Percentiles rank a stretch among this genome's conserved stretches.
Evolutionary conservation across 2,329 filamentous ascomycete genomes (phyloP).

Genomic region (Stagonosporopsis cucurbitacearum): DNA sequence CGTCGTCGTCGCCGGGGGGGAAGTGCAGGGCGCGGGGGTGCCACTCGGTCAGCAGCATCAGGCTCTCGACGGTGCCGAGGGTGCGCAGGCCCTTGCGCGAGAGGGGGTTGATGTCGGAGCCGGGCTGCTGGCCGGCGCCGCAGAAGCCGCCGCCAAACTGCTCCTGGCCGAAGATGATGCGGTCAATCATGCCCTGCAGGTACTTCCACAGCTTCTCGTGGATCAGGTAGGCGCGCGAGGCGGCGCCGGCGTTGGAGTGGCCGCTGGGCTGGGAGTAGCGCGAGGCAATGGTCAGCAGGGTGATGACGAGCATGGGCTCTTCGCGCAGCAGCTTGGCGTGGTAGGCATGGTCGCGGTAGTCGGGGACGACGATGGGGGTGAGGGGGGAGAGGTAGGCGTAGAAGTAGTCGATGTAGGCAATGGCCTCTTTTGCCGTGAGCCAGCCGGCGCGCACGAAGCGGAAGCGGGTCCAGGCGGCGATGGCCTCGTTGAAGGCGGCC

Average conservation of each 20-base stretch:
- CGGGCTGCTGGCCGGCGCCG: constrained; percentile 71
- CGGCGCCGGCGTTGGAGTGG: constrained; percentile 67
- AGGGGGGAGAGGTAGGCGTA: constrained; percentile 90
- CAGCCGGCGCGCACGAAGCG: constrained; percentile 95
- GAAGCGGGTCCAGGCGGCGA: constrained; percentile 89
- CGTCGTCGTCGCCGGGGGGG: constrained; percentile 73
- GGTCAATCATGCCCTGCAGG: constrained; percentile 91
- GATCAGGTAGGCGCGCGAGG: constrained; percentile 86
- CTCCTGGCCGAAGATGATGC: constrained; percentile 94
- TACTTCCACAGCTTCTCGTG: constrained; percentile 97
- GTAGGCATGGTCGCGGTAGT: constrained; percentile 81
- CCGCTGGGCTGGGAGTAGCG: constrained; percentile 82
- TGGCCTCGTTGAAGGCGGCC: constrained; percentile 63
- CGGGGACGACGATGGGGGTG: constrained; percentile 91
- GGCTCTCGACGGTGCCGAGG: constrained; percentile 89
- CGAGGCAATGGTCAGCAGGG: constrained; percentile 88
- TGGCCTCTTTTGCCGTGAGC: constrained; percentile 93
- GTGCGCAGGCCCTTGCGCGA: constrained; percentile 76
- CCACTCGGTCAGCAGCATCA: constrained; percentile 96
- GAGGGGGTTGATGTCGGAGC: constrained; percentile 68
- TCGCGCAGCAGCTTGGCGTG: constrained; percentile 83
- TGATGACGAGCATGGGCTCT: constrained; percentile 91
- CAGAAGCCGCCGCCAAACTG: constrained; percentile 90
- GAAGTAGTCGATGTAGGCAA: constrained; percentile 95
- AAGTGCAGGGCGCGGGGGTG: constrained; percentile 95